These are phyloP conservation scores for Phytophthora fragariaefolia DNA, from an alignment of 352 stramenopile species.

Conservation along the genomic window DNA sequence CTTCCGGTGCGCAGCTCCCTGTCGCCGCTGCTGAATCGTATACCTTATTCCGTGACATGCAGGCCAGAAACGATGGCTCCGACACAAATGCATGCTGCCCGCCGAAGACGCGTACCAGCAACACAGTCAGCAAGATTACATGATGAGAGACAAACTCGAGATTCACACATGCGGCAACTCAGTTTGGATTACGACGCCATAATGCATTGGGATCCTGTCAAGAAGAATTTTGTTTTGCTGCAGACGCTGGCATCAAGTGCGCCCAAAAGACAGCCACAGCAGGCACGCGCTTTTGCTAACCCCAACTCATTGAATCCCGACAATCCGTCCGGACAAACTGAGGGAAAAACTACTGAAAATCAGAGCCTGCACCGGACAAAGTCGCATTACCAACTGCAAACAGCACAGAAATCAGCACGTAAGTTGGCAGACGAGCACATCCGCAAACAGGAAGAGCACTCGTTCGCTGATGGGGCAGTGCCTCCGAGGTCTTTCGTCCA, in stretches of 20 bases:
- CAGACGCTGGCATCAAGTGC: not conserved
- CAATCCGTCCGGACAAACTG: constrained; percentile 9
- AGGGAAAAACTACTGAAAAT: constrained; percentile 9
- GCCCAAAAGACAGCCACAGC: constrained; percentile 9
- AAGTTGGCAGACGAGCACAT: constrained; percentile 14
- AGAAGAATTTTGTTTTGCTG: constrained; percentile 39
- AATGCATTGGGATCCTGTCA: constrained; percentile 50
- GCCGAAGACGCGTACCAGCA: constrained; percentile 14
- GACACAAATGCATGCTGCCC: constrained; percentile 19
- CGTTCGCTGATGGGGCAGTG: not conserved
- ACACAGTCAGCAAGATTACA: constrained; percentile 27
- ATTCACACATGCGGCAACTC: constrained; percentile 46
- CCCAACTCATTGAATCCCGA: not conserved
- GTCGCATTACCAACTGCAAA: constrained; percentile 33
- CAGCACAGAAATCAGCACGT: constrained; percentile 14
- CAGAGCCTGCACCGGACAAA: constrained; percentile 11
- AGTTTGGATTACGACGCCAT: constrained; percentile 41
- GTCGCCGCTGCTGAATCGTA: constrained; percentile 20
- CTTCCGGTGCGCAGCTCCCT: constrained; percentile 27
- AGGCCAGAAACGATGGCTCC: not conserved
- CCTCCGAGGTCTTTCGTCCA: constrained; percentile 10
- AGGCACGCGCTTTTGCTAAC: not conserved
- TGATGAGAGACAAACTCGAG: constrained; percentile 31
- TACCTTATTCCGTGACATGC: constrained; percentile 15
- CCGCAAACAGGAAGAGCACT: constrained; percentile 10